Conservation (phyloP, 768 basidiomycete species). For the Rhizopogon sp. region DNA sequence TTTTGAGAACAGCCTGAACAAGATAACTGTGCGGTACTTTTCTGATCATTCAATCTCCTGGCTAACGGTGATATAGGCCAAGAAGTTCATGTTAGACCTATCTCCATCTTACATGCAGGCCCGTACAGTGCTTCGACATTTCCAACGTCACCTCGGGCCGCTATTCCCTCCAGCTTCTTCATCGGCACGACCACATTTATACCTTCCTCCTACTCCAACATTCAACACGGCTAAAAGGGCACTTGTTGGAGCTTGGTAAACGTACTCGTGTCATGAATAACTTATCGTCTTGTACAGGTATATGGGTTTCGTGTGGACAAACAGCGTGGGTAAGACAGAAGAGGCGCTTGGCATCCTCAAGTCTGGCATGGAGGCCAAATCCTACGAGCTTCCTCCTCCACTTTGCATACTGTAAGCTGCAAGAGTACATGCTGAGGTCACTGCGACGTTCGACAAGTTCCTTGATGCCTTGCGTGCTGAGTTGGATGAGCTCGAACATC, state of each 20-base stretch:
- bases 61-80: conserved; percentile 50
- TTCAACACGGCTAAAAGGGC: conserved; percentile 69
- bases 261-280: conserved; percentile 39
- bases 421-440: conserved; percentile 65
- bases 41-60: neutral
- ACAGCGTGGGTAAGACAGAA: conserved; percentile 67
- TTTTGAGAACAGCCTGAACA: conserved; percentile 86
- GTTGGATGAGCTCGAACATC: conserved; percentile 55
- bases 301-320: conserved; percentile 86
- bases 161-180: conserved; percentile 52
- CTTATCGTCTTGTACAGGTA: conserved; percentile 49
- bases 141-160: conserved; percentile 62
- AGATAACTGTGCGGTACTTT: conserved; percentile 58
- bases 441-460: conserved; percentile 68
- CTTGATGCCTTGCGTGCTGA: conserved; percentile 58
- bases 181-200: conserved; percentile 37
- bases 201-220: conserved; percentile 65
- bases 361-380: conserved; percentile 86
- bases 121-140: conserved; percentile 77
- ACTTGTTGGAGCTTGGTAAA: conserved; percentile 83
- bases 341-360: conserved; percentile 80
- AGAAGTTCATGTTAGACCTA: conserved; percentile 93
- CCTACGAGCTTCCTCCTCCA: conserved; percentile 86
- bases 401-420: conserved; percentile 78
- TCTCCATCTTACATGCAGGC: conserved; percentile 95